Evolutionary conservation across 176 grass and related monocot genomes (phyloP).

Genomic region (Alopecurus myosuroides): DNA sequence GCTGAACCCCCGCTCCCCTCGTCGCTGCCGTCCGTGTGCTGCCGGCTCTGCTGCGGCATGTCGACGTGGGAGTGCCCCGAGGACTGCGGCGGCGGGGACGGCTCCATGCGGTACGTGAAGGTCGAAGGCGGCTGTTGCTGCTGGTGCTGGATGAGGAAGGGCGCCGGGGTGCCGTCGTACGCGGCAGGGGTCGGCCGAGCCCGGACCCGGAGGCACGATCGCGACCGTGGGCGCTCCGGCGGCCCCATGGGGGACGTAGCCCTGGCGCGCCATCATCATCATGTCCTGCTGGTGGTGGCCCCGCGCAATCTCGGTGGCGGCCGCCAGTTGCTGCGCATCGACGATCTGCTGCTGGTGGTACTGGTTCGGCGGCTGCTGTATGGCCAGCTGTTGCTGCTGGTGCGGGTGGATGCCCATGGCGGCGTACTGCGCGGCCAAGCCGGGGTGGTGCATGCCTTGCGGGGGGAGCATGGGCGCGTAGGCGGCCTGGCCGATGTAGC

Average conservation of each 20-base stretch:
- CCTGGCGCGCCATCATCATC: slow-evolving; percentile 23
- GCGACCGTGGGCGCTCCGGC: slow-evolving; percentile 11
- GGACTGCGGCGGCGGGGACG: slow-evolving; percentile 37
- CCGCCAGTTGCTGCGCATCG: slow-evolving; percentile 39
- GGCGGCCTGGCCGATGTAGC: slow-evolving; percentile 51
- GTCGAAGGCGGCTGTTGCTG: slow-evolving; percentile 3
- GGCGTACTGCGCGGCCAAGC: slow-evolving; percentile 16
- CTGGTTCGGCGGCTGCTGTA: neutral
- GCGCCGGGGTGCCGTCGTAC: neutral
- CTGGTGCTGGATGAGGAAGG: slow-evolving; percentile 28
- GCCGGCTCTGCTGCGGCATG: neutral
- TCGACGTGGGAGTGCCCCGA: slow-evolving; percentile 40
- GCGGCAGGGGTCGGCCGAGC: neutral
- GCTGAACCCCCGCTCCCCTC: slow-evolving; percentile 19
- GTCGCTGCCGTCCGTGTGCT: slow-evolving; percentile 35
- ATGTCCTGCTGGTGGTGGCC: slow-evolving; percentile 22
- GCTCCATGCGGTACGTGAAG: slow-evolving; percentile 33
- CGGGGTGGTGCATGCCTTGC: neutral
- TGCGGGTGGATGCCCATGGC: slow-evolving; percentile 25
- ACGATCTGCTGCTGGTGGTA: slow-evolving; percentile 33
- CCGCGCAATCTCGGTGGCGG: slow-evolving; percentile 19
- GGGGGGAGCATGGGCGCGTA: slow-evolving; percentile 20
- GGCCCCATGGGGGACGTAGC: slow-evolving; percentile 1
- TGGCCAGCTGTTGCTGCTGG: slow-evolving; percentile 35
- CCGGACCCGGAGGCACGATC: slow-evolving; percentile 5